Evolutionary conservation across 495 filamentous ascomycete species (phyloP).

Genomic region (Penicillium soppii): DNA sequence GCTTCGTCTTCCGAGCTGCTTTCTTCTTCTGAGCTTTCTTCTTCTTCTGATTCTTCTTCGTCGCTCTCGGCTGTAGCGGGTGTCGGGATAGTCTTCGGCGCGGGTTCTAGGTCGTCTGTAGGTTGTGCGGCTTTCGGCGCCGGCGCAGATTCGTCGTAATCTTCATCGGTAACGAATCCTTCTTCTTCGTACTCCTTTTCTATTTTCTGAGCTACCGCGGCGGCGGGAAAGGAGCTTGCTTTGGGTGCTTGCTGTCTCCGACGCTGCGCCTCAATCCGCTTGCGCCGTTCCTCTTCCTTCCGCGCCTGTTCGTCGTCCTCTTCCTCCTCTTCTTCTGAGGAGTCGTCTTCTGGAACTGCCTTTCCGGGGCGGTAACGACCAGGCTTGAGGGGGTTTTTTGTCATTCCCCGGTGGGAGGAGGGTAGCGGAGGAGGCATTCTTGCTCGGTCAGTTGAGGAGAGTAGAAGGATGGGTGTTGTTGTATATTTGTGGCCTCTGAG

Average conservation of each 20-base stretch:
- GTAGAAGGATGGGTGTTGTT: neutral
- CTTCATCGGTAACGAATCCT: slow-evolving; percentile 71
- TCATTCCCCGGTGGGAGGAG: slow-evolving; percentile 76
- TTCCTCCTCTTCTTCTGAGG: slow-evolving; percentile 59
- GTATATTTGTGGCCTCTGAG: slow-evolving; percentile 18
- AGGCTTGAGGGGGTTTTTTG: slow-evolving; percentile 81
- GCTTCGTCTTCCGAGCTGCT: slow-evolving; percentile 73
- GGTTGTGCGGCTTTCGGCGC: slow-evolving; percentile 35
- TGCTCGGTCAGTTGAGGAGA: slow-evolving; percentile 11
- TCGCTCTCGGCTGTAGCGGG: slow-evolving; percentile 50
- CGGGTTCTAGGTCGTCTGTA: slow-evolving; percentile 4
- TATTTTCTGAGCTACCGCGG: slow-evolving; percentile 30
- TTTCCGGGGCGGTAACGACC: slow-evolving; percentile 83
- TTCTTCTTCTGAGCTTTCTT: slow-evolving; percentile 52
- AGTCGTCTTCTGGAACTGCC: slow-evolving; percentile 63
- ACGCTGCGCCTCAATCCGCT: slow-evolving; percentile 28
- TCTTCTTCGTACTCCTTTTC: slow-evolving; percentile 61
- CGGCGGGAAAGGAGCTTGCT: slow-evolving; percentile 59
- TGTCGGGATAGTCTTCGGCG: slow-evolving; percentile 2
- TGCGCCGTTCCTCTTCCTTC: slow-evolving; percentile 34
- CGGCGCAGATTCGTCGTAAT: slow-evolving; percentile 29
- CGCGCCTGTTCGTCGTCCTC: slow-evolving; percentile 49
- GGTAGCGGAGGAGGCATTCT: slow-evolving; percentile 63
- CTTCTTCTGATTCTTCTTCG: slow-evolving; percentile 49
- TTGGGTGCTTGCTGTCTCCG: slow-evolving; percentile 50